Percentiles rank a stretch among this genome's conserved stretches.
phyloP scores from a whole-genome alignment of 768 basidiomycete genomes.

The Macrolepiota albuminosa region DNA sequence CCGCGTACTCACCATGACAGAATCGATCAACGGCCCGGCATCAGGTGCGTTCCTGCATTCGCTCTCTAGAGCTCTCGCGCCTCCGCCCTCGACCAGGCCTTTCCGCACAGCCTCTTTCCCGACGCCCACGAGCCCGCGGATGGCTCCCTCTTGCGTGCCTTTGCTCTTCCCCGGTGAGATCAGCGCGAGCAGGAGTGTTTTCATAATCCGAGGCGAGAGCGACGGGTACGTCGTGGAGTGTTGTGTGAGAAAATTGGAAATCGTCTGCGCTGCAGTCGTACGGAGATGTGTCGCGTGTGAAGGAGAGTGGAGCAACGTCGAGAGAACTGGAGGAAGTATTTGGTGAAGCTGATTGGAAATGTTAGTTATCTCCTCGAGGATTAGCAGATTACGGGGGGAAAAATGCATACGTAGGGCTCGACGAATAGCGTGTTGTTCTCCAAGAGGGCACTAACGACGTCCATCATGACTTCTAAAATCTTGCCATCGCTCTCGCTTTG shows the following conservation, averaged over 20 bases:
- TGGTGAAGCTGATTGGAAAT: conserved; percentile 74
- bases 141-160: conserved; percentile 85
- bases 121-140: conserved; percentile 80
- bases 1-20: conserved; percentile 51
- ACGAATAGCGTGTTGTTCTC: conserved; percentile 88
- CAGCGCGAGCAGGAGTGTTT: conserved; percentile 86
- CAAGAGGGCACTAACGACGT: conserved; percentile 79
- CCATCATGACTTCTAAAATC: conserved; percentile 75
- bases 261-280: conserved; percentile 75
- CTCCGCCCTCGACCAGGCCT: conserved; percentile 77
- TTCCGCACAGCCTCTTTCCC: conserved; percentile 83
- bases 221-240: conserved; percentile 89
- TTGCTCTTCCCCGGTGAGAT: conserved; percentile 65
- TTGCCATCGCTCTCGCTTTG: conserved; percentile 64
- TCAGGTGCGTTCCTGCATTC: conserved; percentile 47
- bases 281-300: conserved; percentile 70
- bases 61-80: conserved; percentile 67
- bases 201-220: conserved; percentile 85
- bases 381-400: neutral
- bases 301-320: conserved; percentile 81
- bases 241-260: conserved; percentile 75
- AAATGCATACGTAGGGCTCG: conserved; percentile 85
- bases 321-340: conserved; percentile 89
- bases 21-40: conserved; percentile 43
- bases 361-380: neutral